Percentiles rank a stretch among this genome's conserved stretches.
Conservation (phyloP, 176 grass and related monocot genomes). For the Cenchrus fungigraminus region DNA sequence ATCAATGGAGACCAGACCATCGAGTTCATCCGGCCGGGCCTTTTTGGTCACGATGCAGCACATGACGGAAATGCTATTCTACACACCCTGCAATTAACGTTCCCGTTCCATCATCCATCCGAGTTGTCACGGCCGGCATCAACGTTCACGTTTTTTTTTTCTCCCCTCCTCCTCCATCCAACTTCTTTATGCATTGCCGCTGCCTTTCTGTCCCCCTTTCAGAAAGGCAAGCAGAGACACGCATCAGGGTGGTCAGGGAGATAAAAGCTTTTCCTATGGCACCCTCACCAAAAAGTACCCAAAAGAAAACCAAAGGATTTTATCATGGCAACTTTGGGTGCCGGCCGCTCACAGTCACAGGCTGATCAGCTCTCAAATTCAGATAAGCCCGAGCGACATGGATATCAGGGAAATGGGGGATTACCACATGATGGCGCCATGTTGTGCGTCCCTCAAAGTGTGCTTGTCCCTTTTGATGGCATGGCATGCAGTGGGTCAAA, state of each 20-base stretch:
- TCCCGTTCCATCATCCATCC: background rate
- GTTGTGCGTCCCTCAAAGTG: conserved; percentile 35
- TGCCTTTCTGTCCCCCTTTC: conserved; percentile 42
- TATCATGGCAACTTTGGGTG: conserved; percentile 16
- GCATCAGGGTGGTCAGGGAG: background rate
- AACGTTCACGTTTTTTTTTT: too few relatives aligned
- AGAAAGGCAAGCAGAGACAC: background rate
- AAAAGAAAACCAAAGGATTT: background rate
- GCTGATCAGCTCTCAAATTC: background rate
- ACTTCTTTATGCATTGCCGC: background rate
- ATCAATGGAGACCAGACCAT: background rate
- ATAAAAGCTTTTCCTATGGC: too few relatives aligned
- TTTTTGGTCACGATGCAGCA: background rate
- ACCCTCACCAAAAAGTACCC: too few relatives aligned
- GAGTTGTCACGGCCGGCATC: background rate
- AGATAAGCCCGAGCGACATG: conserved; percentile 23
- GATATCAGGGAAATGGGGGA: conserved; percentile 37
- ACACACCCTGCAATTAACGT: too few relatives aligned
- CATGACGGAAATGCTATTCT: background rate
- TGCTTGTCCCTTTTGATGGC: conserved; percentile 30
- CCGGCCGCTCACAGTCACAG: too few relatives aligned
- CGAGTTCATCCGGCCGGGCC: too few relatives aligned
- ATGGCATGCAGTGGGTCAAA: conserved; percentile 30
- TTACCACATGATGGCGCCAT: conserved; percentile 34
- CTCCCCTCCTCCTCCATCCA: too few relatives aligned